These are phyloP conservation scores for Mycogone perniciosa DNA, from an alignment of 2,329 filamentous ascomycete species.

Conservation along the genomic window DNA sequence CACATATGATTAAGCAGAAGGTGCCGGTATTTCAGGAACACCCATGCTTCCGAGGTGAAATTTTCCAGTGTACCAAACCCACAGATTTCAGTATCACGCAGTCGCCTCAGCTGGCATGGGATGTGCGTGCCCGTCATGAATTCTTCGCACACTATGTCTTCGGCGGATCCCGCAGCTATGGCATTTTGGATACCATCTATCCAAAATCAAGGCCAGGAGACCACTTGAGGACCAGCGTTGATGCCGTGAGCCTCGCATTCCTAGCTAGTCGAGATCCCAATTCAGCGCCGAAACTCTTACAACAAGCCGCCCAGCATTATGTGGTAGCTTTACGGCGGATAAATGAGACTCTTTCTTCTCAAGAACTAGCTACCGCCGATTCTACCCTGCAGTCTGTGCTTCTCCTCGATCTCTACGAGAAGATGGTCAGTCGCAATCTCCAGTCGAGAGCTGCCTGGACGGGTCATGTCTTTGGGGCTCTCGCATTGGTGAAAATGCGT, in stretches of 20 bases:
- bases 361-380: conserved; percentile 5
- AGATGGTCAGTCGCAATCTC: conserved; percentile 17
- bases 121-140: conserved; percentile 16
- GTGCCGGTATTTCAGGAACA: conserved; percentile 1
- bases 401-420: conserved; percentile 24
- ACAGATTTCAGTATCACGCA: background rate
- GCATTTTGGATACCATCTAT: conserved; percentile 16
- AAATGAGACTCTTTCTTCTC: conserved; percentile 7
- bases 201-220: conserved; percentile 1
- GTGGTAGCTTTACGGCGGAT: conserved; percentile 3
- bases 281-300: conserved; percentile 1
- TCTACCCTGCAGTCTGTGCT: conserved; percentile 20
- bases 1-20: conserved; percentile 14
- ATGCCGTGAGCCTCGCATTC: conserved; percentile 21
- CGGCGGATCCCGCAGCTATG: conserved; percentile 18
- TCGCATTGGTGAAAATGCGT: conserved; percentile 14
- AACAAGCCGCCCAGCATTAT: conserved; percentile 9
- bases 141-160: conserved; percentile 20
- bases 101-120: conserved; percentile 13
- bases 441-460: conserved; percentile 11
- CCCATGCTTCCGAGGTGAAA: background rate
- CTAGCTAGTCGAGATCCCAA: conserved; percentile 10
- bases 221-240: conserved; percentile 19
- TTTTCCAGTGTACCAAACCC: background rate
- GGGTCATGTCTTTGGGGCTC: conserved; percentile 19